Conservation (phyloP, 768 basidiomycete genomes). For the Boletus subcaerulescens region DNA sequence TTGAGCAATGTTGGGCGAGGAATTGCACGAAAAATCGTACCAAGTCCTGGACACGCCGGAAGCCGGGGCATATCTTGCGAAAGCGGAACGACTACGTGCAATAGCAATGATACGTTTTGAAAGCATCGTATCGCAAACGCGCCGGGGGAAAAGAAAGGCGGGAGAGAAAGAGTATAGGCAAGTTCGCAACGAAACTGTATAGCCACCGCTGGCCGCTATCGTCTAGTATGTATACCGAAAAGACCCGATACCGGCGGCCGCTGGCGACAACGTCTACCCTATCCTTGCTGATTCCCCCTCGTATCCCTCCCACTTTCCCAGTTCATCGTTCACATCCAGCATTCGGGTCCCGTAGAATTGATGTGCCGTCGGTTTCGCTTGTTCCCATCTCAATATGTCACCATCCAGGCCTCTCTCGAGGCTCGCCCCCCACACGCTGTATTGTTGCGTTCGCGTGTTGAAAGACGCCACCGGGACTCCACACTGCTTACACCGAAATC, state of each 20-base stretch:
- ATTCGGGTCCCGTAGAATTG: conserved; percentile 65
- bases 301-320: conserved; percentile 71
- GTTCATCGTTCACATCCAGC: conserved; percentile 51
- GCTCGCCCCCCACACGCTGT: conserved; percentile 58
- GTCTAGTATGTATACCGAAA: conserved; percentile 1
- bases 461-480: conserved; percentile 52
- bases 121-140: conserved; percentile 44
- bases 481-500: conserved; percentile 61
- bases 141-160: neutral
- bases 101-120: conserved; percentile 67
- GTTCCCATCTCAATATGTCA: conserved; percentile 50
- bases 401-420: conserved; percentile 53
- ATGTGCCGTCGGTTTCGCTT: conserved; percentile 55
- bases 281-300: conserved; percentile 43
- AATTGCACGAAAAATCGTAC: conserved; percentile 31
- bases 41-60: conserved; percentile 44
- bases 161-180: no score
- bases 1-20: conserved; percentile 2
- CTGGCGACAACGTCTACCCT: neutral
- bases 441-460: conserved; percentile 45
- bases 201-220: conserved; percentile 15
- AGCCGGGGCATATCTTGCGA: conserved; percentile 34
- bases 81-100: conserved; percentile 56
- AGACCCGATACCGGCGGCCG: conserved; percentile 2
- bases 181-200: neutral